phyloP scores from a whole-genome alignment of 2,329 filamentous ascomycete genomes.

The Ophiosphaerella narmari region DNA sequence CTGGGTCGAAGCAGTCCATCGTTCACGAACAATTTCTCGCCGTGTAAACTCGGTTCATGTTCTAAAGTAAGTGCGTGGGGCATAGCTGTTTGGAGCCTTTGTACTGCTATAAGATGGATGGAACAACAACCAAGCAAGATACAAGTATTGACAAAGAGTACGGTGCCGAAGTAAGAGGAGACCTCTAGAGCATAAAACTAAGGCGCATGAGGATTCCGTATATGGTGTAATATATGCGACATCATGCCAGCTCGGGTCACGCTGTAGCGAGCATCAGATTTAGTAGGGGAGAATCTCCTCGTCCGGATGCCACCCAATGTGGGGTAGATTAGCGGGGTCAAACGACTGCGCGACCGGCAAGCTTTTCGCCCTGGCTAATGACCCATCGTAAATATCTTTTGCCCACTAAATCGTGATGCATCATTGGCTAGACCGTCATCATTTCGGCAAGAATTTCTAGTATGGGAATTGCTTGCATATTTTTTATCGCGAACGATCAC shows the following conservation, averaged over 20 bases:
- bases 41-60: slow-evolving; percentile 28
- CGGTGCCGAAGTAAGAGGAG: neutral
- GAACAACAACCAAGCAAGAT: neutral
- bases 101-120: neutral
- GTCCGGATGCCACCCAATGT: slow-evolving; percentile 14
- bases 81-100: slow-evolving; percentile 22
- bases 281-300: slow-evolving; percentile 17
- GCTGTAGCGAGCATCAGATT: slow-evolving; percentile 1
- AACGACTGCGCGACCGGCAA: slow-evolving; percentile 5
- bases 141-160: neutral
- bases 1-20: slow-evolving; percentile 54
- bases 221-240: neutral
- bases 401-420: slow-evolving; percentile 22
- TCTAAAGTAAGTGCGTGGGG: slow-evolving; percentile 39
- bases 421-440: slow-evolving; percentile 16
- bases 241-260: slow-evolving; percentile 2
- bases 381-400: slow-evolving; percentile 1
- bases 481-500: slow-evolving; percentile 2
- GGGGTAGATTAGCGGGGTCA: slow-evolving; percentile 21
- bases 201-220: no score
- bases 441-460: slow-evolving; percentile 20
- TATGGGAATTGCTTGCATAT: slow-evolving; percentile 3
- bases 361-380: slow-evolving; percentile 6
- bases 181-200: no score
- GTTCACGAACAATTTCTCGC: slow-evolving; percentile 48